Evolutionary conservation across 2,329 filamentous ascomycete species (phyloP), one percentile per base, ranked within the genome.

Genomic region (Talaromyces sp.): DNA sequence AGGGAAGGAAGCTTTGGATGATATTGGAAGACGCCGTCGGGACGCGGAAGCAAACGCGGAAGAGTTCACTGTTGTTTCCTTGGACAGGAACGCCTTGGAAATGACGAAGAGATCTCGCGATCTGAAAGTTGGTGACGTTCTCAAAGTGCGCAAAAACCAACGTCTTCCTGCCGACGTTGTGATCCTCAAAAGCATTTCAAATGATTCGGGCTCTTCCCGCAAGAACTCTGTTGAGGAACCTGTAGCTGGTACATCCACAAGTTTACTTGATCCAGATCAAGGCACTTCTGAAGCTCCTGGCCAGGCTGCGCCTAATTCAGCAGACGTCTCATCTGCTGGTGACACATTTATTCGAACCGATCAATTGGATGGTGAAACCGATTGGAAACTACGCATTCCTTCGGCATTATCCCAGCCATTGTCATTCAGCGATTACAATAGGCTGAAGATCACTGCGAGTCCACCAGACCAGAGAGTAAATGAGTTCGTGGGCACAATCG

Each of bases 261-360:
- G 69, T 48, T 54, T 70, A n/a, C 62, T 70, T 44, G 62, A 63
- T 19, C 36, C 60, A 24, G 53, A 54, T 6, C 54, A 66, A 33
- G 62, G 51, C 14, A 52, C 61, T 11, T 58, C 61, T 10, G 53
- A 54, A n/a, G 49, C 58, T 9, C 13, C 57, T 1, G 30, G 54
- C 16, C 43, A 51, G 20, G 43, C 52, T 22, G 51, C 61, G 22
- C 30, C 56, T 7, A 48, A n/a, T 40, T 40, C 56, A 20, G 59
- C 60, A 10, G 48, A 62, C 32, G 58, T 62, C 43, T 71, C 71
- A 11, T 73, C 75, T 16, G 66, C 74, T 22, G 91, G 91, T 24
- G 95, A 99, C 74, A 93, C 93, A 0, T 99, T 99, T 66, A 97
- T 99, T 67, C 85, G 94, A 55, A 99, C 95, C 2, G 94, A 99